phyloP scores from a whole-genome alignment of 2,329 filamentous ascomycete species.

The Exophiala bonariae region DNA sequence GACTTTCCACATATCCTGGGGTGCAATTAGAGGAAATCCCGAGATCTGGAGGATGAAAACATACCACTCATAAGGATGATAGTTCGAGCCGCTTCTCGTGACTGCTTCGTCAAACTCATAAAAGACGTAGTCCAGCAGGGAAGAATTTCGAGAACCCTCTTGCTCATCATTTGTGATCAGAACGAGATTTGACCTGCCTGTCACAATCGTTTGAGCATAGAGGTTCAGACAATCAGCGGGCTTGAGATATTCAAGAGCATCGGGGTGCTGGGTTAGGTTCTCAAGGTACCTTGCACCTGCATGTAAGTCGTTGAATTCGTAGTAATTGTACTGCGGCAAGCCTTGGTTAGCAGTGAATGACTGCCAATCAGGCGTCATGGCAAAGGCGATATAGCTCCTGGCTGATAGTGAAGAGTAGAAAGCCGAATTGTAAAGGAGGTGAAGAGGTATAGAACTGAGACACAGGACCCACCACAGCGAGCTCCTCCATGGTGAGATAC shows the following conservation, averaged over 20 bases:
- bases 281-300: too few species aligned
- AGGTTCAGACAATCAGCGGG: slow-evolving; percentile 12
- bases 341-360: slow-evolving; percentile 13
- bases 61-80: too few species aligned
- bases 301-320: too few species aligned
- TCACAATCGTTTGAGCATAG: slow-evolving; percentile 17
- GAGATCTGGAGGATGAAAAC: too few species aligned
- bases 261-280: too few species aligned
- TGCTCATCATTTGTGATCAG: too few species aligned
- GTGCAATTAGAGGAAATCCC: too few species aligned
- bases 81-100: too few species aligned
- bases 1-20: too few species aligned
- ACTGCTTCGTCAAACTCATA: too few species aligned
- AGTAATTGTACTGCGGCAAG: not conserved
- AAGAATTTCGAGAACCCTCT: too few species aligned
- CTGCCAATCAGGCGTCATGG: slow-evolving; percentile 23
- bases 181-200: slow-evolving; percentile 18
- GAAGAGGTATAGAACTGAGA: slow-evolving; percentile 27
- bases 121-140: too few species aligned
- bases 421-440: slow-evolving; percentile 33
- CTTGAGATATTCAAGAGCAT: slow-evolving; percentile 18
- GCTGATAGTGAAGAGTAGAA: slow-evolving; percentile 28
- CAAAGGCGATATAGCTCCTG: slow-evolving; percentile 25
- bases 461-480: slow-evolving; percentile 28
- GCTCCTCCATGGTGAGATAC: slow-evolving; percentile 13